Conservation (phyloP, 441 rosid species). For the Populus hybrid region DNA sequence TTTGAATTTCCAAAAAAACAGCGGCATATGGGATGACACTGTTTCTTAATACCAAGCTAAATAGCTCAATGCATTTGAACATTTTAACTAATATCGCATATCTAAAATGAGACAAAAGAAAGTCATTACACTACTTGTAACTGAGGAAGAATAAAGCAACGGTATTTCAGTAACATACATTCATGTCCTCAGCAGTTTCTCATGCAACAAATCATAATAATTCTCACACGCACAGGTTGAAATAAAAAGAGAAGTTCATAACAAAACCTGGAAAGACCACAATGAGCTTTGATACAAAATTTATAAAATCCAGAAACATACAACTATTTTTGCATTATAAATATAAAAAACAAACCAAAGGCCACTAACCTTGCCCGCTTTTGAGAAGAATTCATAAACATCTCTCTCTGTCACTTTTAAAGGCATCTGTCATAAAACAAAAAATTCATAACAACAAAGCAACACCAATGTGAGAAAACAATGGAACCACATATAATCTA, state of each 20-base stretch:
- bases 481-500: not conserved
- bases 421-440: conserved; percentile 64
- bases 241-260: no score
- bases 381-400: conserved; percentile 89
- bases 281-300: not conserved
- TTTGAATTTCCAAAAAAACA: not conserved
- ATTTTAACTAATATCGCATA: conserved; percentile 25
- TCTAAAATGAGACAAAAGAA: conserved; percentile 26
- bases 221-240: no score
- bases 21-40: not conserved
- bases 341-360: not conserved
- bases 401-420: conserved; percentile 90
- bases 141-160: conserved; percentile 17
- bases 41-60: not conserved
- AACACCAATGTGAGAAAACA: conserved; percentile 13
- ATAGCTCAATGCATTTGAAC: conserved; percentile 12
- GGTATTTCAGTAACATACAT: conserved; percentile 25
- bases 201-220: not conserved
- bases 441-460: conserved; percentile 10
- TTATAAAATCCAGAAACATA: not conserved
- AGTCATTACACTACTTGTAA: conserved; percentile 28
- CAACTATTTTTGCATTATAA: no score
- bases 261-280: no score
- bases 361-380: conserved; percentile 80
- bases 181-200: conserved; percentile 17